These are phyloP conservation scores for Leptographium wingfieldii DNA, from an alignment of 2,329 filamentous ascomycete species.

Conservation along the genomic window DNA sequence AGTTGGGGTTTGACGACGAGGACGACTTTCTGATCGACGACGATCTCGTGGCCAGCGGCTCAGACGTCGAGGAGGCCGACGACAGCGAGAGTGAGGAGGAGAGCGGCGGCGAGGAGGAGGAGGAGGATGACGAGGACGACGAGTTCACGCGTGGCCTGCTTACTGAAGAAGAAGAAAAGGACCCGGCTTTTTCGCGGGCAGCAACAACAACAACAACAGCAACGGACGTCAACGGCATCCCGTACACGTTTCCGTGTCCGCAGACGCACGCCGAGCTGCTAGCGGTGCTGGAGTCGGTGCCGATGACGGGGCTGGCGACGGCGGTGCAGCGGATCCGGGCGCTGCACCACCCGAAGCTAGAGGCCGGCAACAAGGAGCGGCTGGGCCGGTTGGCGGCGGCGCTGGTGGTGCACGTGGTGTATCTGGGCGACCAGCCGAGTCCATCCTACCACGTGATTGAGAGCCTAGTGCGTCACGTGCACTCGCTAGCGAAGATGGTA, in stretches of 20 bases:
- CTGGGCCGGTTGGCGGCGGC: slow-evolving; percentile 54
- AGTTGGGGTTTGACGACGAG: slow-evolving; percentile 76
- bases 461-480: slow-evolving; percentile 73
- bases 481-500: slow-evolving; percentile 82
- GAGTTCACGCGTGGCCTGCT: slow-evolving; percentile 62
- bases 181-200: slow-evolving; percentile 33
- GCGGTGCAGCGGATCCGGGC: slow-evolving; percentile 84
- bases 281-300: slow-evolving; percentile 48
- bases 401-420: slow-evolving; percentile 50
- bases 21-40: slow-evolving; percentile 90
- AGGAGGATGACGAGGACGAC: slow-evolving; percentile 35
- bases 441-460: slow-evolving; percentile 31
- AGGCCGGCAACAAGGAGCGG: slow-evolving; percentile 73
- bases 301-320: slow-evolving; percentile 54
- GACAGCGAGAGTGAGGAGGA: slow-evolving; percentile 39
- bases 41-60: slow-evolving; percentile 72
- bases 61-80: slow-evolving; percentile 47
- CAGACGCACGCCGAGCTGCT: slow-evolving; percentile 64
- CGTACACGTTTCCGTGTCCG: slow-evolving; percentile 80
- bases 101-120: slow-evolving; percentile 14
- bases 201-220: not conserved
- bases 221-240: slow-evolving; percentile 43
- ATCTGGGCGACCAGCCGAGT: slow-evolving; percentile 29
- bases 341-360: slow-evolving; percentile 80
- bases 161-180: slow-evolving; percentile 41